Evolutionary conservation across 2,329 filamentous ascomycete species (phyloP).

Genomic region (Fusarium pseudonygamai): DNA sequence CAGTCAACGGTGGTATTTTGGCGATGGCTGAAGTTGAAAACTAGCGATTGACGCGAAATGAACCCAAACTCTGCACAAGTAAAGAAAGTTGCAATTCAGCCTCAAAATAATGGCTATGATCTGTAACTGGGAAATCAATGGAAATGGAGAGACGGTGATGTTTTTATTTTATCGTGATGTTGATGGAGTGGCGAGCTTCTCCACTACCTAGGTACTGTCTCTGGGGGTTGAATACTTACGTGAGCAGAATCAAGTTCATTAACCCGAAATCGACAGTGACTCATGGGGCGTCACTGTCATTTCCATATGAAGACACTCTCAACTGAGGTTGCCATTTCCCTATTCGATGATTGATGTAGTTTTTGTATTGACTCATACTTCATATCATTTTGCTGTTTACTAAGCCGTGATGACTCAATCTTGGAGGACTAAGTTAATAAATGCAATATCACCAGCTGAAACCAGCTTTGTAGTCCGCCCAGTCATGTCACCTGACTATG

Average conservation of each 20-base stretch:
- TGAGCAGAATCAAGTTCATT: constrained; percentile 25
- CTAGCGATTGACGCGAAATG: constrained; percentile 1
- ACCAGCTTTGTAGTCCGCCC: not conserved
- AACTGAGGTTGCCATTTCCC: not conserved
- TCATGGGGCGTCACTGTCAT: constrained; percentile 25
- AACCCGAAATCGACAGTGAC: constrained; percentile 28
- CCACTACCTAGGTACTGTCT: constrained; percentile 30
- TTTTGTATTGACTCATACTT: constrained; percentile 19
- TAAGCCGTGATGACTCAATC: constrained; percentile 9
- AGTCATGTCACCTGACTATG: not conserved
- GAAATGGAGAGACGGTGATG: constrained; percentile 2
- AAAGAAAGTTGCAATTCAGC: not conserved
- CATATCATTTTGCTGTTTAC: not conserved
- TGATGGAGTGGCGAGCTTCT: constrained; percentile 28
- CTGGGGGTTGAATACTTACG: constrained; percentile 19
- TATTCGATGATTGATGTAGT: not conserved
- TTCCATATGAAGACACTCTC: not conserved
- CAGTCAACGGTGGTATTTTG: constrained; percentile 9
- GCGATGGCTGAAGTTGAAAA: not conserved
- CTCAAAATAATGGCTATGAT: not conserved
- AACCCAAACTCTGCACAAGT: constrained; percentile 20
- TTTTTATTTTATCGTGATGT: constrained; percentile 36
- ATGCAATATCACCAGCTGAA: not conserved
- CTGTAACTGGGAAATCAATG: not conserved
- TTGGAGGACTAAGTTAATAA: not conserved